These are phyloP conservation scores for Mrakia frigida DNA, from an alignment of 768 basidiomycete genomes.

Conservation along the genomic window DNA sequence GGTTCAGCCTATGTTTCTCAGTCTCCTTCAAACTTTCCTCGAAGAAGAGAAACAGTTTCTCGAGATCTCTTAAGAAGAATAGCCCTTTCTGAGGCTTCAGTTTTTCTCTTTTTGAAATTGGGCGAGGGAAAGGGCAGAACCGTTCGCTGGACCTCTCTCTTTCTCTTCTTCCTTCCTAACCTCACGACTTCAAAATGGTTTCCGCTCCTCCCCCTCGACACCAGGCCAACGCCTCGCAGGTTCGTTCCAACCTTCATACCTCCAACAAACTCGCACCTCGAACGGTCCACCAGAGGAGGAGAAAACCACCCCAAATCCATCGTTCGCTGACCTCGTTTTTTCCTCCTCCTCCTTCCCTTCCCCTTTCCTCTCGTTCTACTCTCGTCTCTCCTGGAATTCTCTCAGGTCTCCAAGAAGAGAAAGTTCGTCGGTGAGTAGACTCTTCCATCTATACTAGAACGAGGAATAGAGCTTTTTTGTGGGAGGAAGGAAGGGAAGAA, in stretches of 20 bases:
- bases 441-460: not conserved
- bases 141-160: too few species aligned
- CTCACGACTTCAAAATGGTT: conserved; percentile 15
- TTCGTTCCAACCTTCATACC: not conserved
- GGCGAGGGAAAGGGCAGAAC: too few species aligned
- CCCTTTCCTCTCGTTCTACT: not conserved
- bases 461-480: not conserved
- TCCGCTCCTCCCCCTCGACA: conserved; percentile 16
- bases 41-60: too few species aligned
- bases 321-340: not conserved
- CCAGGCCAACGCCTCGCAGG: conserved; percentile 21
- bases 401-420: conserved; percentile 87
- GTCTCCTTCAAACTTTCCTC: too few species aligned
- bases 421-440: conserved; percentile 48
- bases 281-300: not conserved
- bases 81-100: too few species aligned
- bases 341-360: not conserved
- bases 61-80: too few species aligned
- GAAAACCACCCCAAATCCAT: not conserved
- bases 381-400: conserved; percentile 25
- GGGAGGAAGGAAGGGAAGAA: not conserved
- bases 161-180: not conserved
- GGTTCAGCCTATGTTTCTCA: too few species aligned
- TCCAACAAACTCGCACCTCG: not conserved
- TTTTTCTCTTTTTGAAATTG: too few species aligned